Evolutionary conservation across 257 asterid genomes (phyloP).

Genomic region (Fraxinus cuspidata): DNA sequence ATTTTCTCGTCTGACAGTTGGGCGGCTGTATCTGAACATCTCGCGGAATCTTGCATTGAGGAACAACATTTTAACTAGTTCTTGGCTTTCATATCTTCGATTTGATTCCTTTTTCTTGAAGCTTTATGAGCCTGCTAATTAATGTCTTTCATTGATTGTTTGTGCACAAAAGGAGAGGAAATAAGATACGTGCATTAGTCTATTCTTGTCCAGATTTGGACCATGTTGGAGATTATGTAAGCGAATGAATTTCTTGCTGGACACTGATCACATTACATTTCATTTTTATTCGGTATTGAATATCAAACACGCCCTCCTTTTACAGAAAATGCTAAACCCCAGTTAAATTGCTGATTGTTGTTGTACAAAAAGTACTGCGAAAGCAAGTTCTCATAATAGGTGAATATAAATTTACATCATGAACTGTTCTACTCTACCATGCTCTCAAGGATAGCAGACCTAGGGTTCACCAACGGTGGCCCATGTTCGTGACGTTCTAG

Average conservation of each 20-base stretch:
- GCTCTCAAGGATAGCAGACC: slow-evolving; percentile 66
- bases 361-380: neutral
- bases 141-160: slow-evolving; percentile 1
- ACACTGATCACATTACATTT: neutral
- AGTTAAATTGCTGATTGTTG: neutral
- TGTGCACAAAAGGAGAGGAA: neutral
- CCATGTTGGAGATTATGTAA: neutral
- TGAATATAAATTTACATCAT: slow-evolving; percentile 9
- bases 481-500: slow-evolving; percentile 83
- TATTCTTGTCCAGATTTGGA: neutral
- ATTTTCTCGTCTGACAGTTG: slow-evolving; percentile 56
- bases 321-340: neutral
- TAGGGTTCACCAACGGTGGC: slow-evolving; percentile 83
- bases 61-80: slow-evolving; percentile 19
- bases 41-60: slow-evolving; percentile 19
- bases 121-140: slow-evolving; percentile 22
- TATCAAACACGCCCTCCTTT: neutral
- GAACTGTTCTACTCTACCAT: slow-evolving; percentile 31
- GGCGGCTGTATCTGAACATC: slow-evolving; percentile 73
- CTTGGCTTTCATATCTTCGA: slow-evolving; percentile 3
- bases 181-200: neutral
- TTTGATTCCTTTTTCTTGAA: slow-evolving; percentile 13
- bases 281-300: neutral
- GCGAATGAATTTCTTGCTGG: neutral
- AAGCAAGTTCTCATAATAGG: neutral